Base-by-base conservation (phyloP, 495 filamentous ascomycete species). In the Daldinia bambusicola region DNA sequence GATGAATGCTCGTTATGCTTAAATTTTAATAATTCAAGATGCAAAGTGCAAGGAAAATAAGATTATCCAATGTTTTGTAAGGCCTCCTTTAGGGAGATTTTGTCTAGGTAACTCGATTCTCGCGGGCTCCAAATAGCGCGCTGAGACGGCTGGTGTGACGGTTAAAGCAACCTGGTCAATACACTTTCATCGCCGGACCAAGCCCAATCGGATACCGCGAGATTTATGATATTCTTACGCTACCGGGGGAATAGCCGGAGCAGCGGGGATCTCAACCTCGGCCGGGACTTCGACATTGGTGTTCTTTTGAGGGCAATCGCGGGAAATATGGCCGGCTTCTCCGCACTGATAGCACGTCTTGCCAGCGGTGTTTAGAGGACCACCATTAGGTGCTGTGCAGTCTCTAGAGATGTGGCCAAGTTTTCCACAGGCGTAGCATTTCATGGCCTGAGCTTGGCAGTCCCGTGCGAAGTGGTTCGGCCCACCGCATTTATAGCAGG, bases 351-450 rank as follows among this genome's bases (percentile, higher is more conserved):
- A 99, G 89, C 96, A 99, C 67, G 93, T 96, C 89, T 98, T 98
- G 75, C 95, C 95, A 68, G 92, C 93, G 70, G 92, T 93, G 87
- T 94, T 97, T 71, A 98, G 86, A 37, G 94, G 94, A 20, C 96
- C 96, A 52, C 96, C 96, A 80, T 98, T 98, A 61, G 96, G 96
- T 57, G 96, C 92, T 22, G 94, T 97, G 84, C 95, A 99, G 82
- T 99, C 95, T 71, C 95, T 90, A 22, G 93, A 97, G 80, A 98
- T 98, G 84, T 99, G 95, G 50, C 95, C 95, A 56, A 97, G 88
- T 84, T 99, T 99, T 78, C 96, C 96, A 80, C 96, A 99, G 70
- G 96, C 95, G 80, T 98, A 99, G 88, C 96, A 99, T 83, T 99
- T 99, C 94, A 97, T 97, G 61, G 95, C 94, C 83, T 98, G 96